Evolutionary conservation across 169 alveolate genomes (phyloP).

Genomic region (Neospora caninum): DNA sequence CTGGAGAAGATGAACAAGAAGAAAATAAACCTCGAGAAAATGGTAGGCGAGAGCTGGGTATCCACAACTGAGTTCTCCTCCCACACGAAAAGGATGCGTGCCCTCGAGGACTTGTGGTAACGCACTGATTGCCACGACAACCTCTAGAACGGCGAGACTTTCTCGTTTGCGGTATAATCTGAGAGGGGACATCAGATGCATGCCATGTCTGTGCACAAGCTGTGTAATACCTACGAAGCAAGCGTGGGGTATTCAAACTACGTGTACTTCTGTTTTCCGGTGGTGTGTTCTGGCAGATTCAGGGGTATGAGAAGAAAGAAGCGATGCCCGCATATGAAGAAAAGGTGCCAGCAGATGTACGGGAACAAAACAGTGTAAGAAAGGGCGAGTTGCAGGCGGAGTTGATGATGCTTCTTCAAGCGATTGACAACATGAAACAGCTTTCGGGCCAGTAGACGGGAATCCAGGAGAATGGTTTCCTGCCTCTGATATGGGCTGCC

Average conservation of each 20-base stretch:
- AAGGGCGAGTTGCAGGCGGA: conserved; percentile 19
- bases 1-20: conserved; percentile 55
- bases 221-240: too few relatives aligned
- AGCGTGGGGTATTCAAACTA: too few relatives aligned
- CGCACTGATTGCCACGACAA: too few relatives aligned
- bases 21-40: conserved; percentile 35
- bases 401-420: conserved; percentile 1
- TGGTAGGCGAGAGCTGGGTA: not conserved
- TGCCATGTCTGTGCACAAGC: too few relatives aligned
- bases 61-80: not conserved
- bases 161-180: too few relatives aligned
- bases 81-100: not conserved
- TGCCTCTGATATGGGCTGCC: too few relatives aligned
- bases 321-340: conserved; percentile 38
- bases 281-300: not conserved
- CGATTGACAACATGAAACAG: not conserved
- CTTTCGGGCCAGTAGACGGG: not conserved
- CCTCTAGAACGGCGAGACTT: too few relatives aligned
- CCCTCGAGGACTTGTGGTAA: too few relatives aligned
- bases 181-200: too few relatives aligned
- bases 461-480: not conserved
- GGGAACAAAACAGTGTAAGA: not conserved
- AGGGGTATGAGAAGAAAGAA: not conserved
- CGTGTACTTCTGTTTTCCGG: not conserved
- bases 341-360: conserved; percentile 16